Percentiles rank a stretch among this genome's conserved stretches.
Evolutionary conservation across 331 rosid species (phyloP).

Genomic region (Rosa hybrid): DNA sequence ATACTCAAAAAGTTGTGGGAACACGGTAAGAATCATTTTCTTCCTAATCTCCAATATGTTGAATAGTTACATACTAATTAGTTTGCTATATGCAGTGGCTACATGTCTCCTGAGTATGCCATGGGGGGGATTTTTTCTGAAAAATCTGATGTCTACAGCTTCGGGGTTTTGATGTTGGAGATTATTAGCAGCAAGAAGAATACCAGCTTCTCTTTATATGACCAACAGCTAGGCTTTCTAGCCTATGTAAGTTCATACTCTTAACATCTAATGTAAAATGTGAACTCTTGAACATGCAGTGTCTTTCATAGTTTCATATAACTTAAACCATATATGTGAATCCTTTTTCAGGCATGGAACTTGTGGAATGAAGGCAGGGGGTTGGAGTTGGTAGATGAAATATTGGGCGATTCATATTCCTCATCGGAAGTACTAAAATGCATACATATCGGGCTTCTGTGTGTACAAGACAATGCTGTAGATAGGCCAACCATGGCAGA

Average conservation of each 20-base stretch:
- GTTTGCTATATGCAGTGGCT: slow-evolving; percentile 27
- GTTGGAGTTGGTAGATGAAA: slow-evolving; percentile 8
- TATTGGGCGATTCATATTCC: neutral
- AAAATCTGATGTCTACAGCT: slow-evolving; percentile 40
- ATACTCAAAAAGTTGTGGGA: slow-evolving; percentile 37
- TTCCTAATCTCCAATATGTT: neutral
- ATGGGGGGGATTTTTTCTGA: slow-evolving; percentile 41
- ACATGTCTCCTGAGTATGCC: slow-evolving; percentile 47
- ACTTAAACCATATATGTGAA: neutral
- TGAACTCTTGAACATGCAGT: neutral
- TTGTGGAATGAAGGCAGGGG: slow-evolving; percentile 28
- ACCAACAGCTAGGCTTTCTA: slow-evolving; percentile 27
- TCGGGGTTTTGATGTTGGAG: slow-evolving; percentile 38
- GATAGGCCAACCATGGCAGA: slow-evolving; percentile 32
- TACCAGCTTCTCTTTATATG: slow-evolving; percentile 18
- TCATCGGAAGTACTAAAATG: slow-evolving; percentile 12
- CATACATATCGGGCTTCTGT: slow-evolving; percentile 25
- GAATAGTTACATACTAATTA: neutral
- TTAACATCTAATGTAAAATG: neutral
- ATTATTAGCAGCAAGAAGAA: slow-evolving; percentile 33
- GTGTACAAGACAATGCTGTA: slow-evolving; percentile 19
- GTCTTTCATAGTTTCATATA: neutral
- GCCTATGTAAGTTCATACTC: slow-evolving; percentile 28
- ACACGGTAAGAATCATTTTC: slow-evolving; percentile 31
- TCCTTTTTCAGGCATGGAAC: slow-evolving; percentile 28